Percentiles rank a stretch among this genome's conserved stretches.
phyloP scores from a whole-genome alignment of 305 asterid genomes.

The Withania somnifera region DNA sequence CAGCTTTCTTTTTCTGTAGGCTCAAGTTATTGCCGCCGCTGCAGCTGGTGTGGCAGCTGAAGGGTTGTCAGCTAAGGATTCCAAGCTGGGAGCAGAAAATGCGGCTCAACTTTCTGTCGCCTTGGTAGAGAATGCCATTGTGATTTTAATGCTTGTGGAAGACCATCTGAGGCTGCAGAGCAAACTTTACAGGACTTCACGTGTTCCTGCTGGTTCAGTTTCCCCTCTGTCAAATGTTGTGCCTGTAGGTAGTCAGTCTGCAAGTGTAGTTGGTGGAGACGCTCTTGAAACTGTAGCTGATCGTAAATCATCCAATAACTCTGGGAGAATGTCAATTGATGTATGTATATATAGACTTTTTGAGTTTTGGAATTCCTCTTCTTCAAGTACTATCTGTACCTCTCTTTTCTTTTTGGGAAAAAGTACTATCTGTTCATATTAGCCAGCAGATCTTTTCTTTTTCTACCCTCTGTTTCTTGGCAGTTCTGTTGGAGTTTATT shows the following conservation, averaged over 20 bases:
- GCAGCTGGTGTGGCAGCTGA: conserved; percentile 99
- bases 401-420: not conserved
- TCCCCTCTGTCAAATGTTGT: conserved; percentile 59
- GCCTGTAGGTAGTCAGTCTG: conserved; percentile 41
- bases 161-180: conserved; percentile 95
- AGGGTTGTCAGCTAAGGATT: conserved; percentile 80
- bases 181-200: conserved; percentile 66
- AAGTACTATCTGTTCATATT: not conserved
- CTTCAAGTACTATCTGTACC: not conserved
- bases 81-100: conserved; percentile 91
- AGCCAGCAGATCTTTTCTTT: not conserved
- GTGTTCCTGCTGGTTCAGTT: conserved; percentile 44
- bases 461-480: not conserved
- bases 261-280: conserved; percentile 41
- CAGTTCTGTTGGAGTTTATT: conserved; percentile 7
- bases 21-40: conserved; percentile 98
- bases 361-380: conserved; percentile 8
- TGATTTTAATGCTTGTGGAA: conserved; percentile 96
- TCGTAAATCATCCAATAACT: conserved; percentile 55
- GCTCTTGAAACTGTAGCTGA: conserved; percentile 35
- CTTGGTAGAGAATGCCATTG: conserved; percentile 98
- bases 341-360: conserved; percentile 35
- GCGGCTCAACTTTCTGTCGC: conserved; percentile 98
- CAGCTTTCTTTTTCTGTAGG: conserved; percentile 52
- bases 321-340: conserved; percentile 71